Conservation (phyloP, 1,284 basidiomycete genomes). For the Hymenochaete sp. region DNA sequence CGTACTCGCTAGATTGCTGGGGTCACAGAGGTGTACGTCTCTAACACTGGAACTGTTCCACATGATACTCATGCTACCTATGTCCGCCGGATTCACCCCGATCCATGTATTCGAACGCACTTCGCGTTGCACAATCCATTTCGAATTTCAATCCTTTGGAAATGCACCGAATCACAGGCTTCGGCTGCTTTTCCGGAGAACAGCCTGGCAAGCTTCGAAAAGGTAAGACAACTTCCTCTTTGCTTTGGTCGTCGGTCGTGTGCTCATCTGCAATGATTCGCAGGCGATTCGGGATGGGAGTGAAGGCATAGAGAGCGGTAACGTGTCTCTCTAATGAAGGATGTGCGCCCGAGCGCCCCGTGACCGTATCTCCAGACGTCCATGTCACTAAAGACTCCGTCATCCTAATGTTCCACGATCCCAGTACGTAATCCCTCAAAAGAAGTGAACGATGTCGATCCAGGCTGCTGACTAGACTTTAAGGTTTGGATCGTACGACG, state of each 20-base stretch:
- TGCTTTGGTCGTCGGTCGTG: too few species aligned
- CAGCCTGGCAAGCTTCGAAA: slow-evolving; percentile 86
- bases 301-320: slow-evolving; percentile 92
- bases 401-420: slow-evolving; percentile 95
- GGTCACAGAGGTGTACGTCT: slow-evolving; percentile 83
- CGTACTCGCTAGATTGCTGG: slow-evolving; percentile 91
- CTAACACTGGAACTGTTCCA: neutral
- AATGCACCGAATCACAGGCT: slow-evolving; percentile 42
- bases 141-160: neutral
- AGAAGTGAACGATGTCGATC: neutral
- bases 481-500: slow-evolving; percentile 62
- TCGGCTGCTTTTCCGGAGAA: slow-evolving; percentile 86
- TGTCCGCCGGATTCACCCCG: neutral
- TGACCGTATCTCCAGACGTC: slow-evolving; percentile 62
- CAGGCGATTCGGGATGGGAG: slow-evolving; percentile 89
- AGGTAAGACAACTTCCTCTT: too few species aligned
- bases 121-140: neutral
- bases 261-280: too few species aligned
- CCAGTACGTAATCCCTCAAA: slow-evolving; percentile 42
- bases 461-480: slow-evolving; percentile 5
- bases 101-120: neutral
- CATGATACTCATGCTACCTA: neutral
- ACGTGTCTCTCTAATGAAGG: slow-evolving; percentile 31
- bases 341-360: slow-evolving; percentile 12
- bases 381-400: slow-evolving; percentile 88